Percentiles rank a stretch among this genome's conserved stretches.
Evolutionary conservation across 2,329 filamentous ascomycete genomes (phyloP).

Genomic region (Fusarium piperis): DNA sequence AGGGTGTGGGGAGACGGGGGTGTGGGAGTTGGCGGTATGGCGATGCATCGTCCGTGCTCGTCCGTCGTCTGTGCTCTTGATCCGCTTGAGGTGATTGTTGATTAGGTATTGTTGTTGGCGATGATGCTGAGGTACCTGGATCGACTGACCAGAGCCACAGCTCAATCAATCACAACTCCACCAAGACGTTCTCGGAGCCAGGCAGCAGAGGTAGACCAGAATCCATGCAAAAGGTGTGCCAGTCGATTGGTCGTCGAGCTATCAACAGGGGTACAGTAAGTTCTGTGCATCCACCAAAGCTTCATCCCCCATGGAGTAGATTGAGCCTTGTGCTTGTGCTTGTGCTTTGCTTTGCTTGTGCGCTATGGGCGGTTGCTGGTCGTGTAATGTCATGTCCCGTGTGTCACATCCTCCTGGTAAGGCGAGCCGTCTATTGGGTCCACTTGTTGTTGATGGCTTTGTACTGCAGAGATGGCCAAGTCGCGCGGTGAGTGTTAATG

Average conservation of each 20-base stretch:
- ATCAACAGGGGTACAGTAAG: neutral
- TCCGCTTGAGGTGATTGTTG: neutral
- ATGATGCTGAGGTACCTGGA: slow-evolving; percentile 3
- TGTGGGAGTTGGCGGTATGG: slow-evolving; percentile 21
- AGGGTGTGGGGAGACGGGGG: slow-evolving; percentile 22
- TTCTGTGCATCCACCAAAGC: neutral
- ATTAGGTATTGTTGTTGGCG: neutral
- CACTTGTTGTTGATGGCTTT: slow-evolving; percentile 14
- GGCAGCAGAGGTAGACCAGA: slow-evolving; percentile 29
- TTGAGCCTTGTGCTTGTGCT: slow-evolving; percentile 27
- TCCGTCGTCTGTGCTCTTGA: slow-evolving; percentile 19
- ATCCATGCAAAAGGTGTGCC: neutral
- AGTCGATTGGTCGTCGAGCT: slow-evolving; percentile 6
- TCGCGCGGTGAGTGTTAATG: slow-evolving; percentile 15
- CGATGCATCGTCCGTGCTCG: slow-evolving; percentile 2
- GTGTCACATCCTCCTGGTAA: slow-evolving; percentile 1
- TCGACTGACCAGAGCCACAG: slow-evolving; percentile 7
- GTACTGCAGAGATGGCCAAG: slow-evolving; percentile 11
- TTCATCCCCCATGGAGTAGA: slow-evolving; percentile 2
- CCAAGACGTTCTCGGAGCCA: slow-evolving; percentile 3
- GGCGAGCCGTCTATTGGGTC: neutral
- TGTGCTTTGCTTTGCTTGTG: slow-evolving; percentile 20
- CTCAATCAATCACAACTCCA: slow-evolving; percentile 4
- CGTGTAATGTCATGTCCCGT: neutral
- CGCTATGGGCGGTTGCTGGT: neutral